Base-by-base conservation (phyloP, 345 rosid genomes). In the Crucihimalaya himalaica region DNA sequence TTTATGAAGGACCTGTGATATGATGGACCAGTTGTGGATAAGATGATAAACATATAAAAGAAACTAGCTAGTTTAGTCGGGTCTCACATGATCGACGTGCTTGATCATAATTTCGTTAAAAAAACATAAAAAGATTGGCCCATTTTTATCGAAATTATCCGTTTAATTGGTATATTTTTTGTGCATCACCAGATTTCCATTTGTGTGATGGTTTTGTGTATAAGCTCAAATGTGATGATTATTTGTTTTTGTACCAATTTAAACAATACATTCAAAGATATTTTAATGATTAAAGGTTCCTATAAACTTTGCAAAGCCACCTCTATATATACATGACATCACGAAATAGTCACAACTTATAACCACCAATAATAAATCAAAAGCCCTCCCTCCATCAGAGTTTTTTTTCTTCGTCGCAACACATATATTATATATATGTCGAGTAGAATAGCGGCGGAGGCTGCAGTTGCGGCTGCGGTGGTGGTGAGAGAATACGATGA, bases 401-500 rank as follows among this genome's bases (percentile, higher is more conserved):
- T 13, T 39, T 39, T 39, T 12, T 15, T 16, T 69, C 11, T 31
- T 16, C 5, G 45, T 20, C 12, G 21, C 47, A 46, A 50, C 61
- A 61, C 0, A 13, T 52, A 11, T 5, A 61, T 3, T 27, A 65
- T 27, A 65, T 34, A 8, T 14, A 73, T 73, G 78, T 65, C 65
- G 46, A 73, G 72, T 3, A 73, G 56, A 65, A 56, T 65, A 65
- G 78, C 52, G 57, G 71, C 71, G 12, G 42, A 23, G 0, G 31
- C 20, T 39, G 50, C 7, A 29, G 40, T 12, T 32, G 58, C 63
- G 29, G 65, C 31, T 6, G 32, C 37, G 29, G 75, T 74, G 80
- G 73, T 79, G 66, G 88, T 90, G 52, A 84, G 97, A 73, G 86
- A 82, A 69, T 91, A 85, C 45, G 78, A 88, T 42, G 92, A 82